Base-by-base conservation (phyloP, 352 stramenopile species). In the Phytophthora multivora region DNA sequence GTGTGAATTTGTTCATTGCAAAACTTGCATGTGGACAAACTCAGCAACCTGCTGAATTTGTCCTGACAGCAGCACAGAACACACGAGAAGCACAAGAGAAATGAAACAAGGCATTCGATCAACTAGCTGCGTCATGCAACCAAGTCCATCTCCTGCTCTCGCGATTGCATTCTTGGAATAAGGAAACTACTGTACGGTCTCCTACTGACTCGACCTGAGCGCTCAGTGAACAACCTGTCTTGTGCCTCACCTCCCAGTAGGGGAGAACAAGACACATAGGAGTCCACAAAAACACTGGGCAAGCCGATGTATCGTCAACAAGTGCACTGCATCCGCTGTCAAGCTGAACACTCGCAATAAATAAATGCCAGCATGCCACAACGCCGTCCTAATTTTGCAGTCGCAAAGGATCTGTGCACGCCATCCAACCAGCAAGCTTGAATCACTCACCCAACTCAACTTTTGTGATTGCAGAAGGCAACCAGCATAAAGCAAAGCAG, bases 391-490 rank as follows among this genome's bases (percentile, higher is more conserved):
- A 60, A 66, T 50, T n/a, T n/a, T 52, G 66, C 51, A 73, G 28
- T 26, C 30, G 41, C 39, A 50, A 31, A 54, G 56, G 41, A 19
- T 43, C 26, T 42, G 35, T 16, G 28, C 46, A 47, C 63, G 46
- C 54, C 59, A 41, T 55, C 43, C 15, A 26, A 39, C 40, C 16
- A 48, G 31, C 52, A 33, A 57, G 43, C 43, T 40, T n/a, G 13
- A 54, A 56, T n/a, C 50, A 60, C 49, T 42, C 23, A 21, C 9
- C 46, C 33, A 46, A 58, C 41, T 62, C 40, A n/a, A 33, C 19
- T 59, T 40, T 40, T 42, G 63, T 47, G 45, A 48, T 53, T 69
- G 61, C 69, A 75, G 55, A 52, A 77, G 69, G 69, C 69, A 74
- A 65, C 39, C 56, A 67, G 30, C 31, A 69, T 51, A 53, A 62